A percentile compares a stretch with the other conserved stretches of the same genome.
Conservation (phyloP, 2,329 filamentous ascomycete species). For the Hypoxylon sp. region DNA sequence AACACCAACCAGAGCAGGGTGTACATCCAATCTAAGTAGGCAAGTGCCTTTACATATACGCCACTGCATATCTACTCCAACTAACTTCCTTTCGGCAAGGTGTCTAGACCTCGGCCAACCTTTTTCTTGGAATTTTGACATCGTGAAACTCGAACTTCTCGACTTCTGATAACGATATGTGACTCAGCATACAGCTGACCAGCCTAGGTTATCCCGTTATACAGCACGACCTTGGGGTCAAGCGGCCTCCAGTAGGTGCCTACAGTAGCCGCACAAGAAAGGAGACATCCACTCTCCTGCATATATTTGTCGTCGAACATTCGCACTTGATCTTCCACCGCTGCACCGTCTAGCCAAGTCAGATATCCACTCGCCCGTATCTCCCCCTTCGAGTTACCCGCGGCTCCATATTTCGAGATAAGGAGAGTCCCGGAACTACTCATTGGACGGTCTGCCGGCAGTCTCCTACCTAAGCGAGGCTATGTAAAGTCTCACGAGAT, state of each 20-base stretch:
- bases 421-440: slow-evolving; percentile 6
- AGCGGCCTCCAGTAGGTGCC: too few species aligned
- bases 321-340: slow-evolving; percentile 16
- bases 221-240: slow-evolving; percentile 17
- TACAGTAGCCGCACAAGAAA: slow-evolving; percentile 6
- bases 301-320: slow-evolving; percentile 13
- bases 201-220: background rate
- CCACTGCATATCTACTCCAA: background rate
- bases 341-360: slow-evolving; percentile 8
- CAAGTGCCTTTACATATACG: background rate
- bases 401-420: slow-evolving; percentile 28
- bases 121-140: background rate
- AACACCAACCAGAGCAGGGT: too few species aligned
- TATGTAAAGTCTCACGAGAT: slow-evolving; percentile 29
- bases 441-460: slow-evolving; percentile 23
- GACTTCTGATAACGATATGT: slow-evolving; percentile 10
- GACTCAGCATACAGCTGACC: slow-evolving; percentile 11
- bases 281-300: slow-evolving; percentile 26
- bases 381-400: slow-evolving; percentile 12
- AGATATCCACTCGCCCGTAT: slow-evolving; percentile 30
- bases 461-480: slow-evolving; percentile 27
- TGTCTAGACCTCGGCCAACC: background rate
- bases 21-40: background rate
- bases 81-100: background rate
- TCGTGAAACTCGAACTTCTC: background rate